These are phyloP conservation scores for Fusarium paranaense DNA, from an alignment of 2,329 filamentous ascomycete genomes.

Conservation along the genomic window DNA sequence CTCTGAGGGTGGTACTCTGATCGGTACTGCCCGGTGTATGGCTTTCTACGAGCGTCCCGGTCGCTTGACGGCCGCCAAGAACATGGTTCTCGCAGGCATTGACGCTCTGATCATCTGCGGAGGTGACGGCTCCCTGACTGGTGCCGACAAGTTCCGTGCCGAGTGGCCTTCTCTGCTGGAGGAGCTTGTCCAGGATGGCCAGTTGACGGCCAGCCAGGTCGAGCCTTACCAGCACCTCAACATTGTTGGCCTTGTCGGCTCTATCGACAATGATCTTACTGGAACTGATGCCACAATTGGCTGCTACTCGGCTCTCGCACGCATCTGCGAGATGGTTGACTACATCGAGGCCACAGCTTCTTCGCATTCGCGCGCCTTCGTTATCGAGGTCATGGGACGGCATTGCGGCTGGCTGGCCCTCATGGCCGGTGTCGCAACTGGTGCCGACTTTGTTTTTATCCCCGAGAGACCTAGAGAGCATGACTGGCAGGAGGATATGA, in stretches of 20 bases:
- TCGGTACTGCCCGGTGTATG: slow-evolving; percentile 94
- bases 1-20: slow-evolving; percentile 93
- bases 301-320: slow-evolving; percentile 90
- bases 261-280: slow-evolving; percentile 98
- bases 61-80: slow-evolving; percentile 87
- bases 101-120: slow-evolving; percentile 97
- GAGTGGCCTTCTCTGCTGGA: slow-evolving; percentile 92
- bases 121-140: slow-evolving; percentile 95
- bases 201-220: slow-evolving; percentile 78
- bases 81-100: slow-evolving; percentile 92
- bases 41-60: slow-evolving; percentile 91
- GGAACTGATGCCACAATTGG: slow-evolving; percentile 98
- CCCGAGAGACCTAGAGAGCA: slow-evolving; percentile 90
- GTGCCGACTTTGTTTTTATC: slow-evolving; percentile 96
- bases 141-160: slow-evolving; percentile 89
- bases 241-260: slow-evolving; percentile 95
- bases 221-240: slow-evolving; percentile 87
- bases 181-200: slow-evolving; percentile 81
- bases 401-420: slow-evolving; percentile 98
- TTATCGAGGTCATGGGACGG: slow-evolving; percentile 98
- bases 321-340: slow-evolving; percentile 96
- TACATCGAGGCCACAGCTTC: slow-evolving; percentile 95
- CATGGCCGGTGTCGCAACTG: slow-evolving; percentile 94
- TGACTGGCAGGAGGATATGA: slow-evolving; percentile 93
- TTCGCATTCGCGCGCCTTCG: slow-evolving; percentile 95